A percentile compares a stretch with the other conserved stretches of the same genome.
Conservation (phyloP, 768 basidiomycete genomes). For the Astraeus odoratus region DNA sequence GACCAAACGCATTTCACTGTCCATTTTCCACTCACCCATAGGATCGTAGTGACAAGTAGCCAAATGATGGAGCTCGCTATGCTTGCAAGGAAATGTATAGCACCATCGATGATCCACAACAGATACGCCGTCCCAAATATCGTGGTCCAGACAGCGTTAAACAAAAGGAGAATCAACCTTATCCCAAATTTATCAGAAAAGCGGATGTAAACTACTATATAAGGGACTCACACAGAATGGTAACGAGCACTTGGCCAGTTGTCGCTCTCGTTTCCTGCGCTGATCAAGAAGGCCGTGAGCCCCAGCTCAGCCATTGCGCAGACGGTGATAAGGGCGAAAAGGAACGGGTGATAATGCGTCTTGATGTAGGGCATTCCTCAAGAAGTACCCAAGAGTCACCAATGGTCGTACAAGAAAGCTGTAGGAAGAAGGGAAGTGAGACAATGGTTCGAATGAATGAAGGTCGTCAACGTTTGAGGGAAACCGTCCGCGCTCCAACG, state of each 20-base stretch:
- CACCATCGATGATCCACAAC: constrained; percentile 62
- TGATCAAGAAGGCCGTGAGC: constrained; percentile 67
- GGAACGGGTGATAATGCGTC: constrained; percentile 53
- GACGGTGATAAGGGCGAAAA: constrained; percentile 59
- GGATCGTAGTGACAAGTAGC: constrained; percentile 52
- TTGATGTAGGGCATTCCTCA: constrained; percentile 36
- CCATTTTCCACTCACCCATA: constrained; percentile 52
- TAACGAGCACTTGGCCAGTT: constrained; percentile 59
- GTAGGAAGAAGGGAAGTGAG: constrained; percentile 8
- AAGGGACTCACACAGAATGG: constrained; percentile 50
- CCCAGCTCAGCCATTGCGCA: constrained; percentile 68
- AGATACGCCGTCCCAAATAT: constrained; percentile 65
- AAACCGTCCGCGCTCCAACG: constrained; percentile 15
- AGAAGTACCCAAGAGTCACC: constrained; percentile 6
- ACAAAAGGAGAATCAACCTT: constrained; percentile 53
- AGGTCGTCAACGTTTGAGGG: constrained; percentile 16
- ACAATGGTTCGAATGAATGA: constrained; percentile 11
- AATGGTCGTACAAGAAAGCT: constrained; percentile 9
- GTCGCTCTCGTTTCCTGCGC: constrained; percentile 53
- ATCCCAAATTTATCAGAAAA: constrained; percentile 6
- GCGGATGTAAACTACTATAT: not conserved
- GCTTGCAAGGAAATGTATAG: constrained; percentile 62
- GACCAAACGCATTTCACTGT: not conserved
- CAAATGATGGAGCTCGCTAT: constrained; percentile 73
- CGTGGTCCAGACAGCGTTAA: constrained; percentile 70